phyloP scores from a whole-genome alignment of 345 rosid genomes.

The Dipteronia sinensis region DNA sequence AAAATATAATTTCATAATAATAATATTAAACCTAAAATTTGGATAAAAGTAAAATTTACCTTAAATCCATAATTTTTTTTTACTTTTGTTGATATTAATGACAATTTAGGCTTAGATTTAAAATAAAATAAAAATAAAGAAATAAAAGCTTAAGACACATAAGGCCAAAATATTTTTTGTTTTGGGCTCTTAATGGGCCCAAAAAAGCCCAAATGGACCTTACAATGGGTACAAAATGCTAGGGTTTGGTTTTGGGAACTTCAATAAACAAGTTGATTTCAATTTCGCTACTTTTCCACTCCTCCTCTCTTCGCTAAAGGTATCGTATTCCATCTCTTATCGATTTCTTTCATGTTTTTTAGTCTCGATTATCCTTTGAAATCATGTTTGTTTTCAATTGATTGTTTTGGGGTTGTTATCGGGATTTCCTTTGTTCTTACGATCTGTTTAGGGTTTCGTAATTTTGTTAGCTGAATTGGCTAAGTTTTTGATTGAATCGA shows the following conservation, averaged over 20 bases:
- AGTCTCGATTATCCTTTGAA: background rate
- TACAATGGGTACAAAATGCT: background rate
- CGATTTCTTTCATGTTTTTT: background rate
- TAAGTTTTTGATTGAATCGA: background rate
- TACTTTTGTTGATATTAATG: no score
- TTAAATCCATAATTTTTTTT: no score
- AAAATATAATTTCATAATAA: no score
- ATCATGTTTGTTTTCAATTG: background rate
- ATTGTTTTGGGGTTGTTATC: background rate
- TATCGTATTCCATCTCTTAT: background rate
- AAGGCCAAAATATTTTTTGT: no score
- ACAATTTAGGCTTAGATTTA: no score
- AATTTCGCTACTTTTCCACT: background rate
- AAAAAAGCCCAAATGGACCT: background rate
- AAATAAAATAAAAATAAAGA: no score
- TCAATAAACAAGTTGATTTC: background rate
- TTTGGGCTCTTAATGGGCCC: background rate
- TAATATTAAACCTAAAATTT: no score
- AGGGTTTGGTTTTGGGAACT: background rate
- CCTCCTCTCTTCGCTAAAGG: slow-evolving; percentile 7
- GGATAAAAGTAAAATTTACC: no score
- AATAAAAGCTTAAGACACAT: no score
- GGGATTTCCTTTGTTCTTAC: background rate
- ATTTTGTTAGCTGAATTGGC: background rate
- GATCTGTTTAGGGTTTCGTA: background rate